Percentiles rank a stretch among this genome's conserved stretches.
Evolutionary conservation across 768 basidiomycete species (phyloP).

Genomic region (Phylloporus scabripes): DNA sequence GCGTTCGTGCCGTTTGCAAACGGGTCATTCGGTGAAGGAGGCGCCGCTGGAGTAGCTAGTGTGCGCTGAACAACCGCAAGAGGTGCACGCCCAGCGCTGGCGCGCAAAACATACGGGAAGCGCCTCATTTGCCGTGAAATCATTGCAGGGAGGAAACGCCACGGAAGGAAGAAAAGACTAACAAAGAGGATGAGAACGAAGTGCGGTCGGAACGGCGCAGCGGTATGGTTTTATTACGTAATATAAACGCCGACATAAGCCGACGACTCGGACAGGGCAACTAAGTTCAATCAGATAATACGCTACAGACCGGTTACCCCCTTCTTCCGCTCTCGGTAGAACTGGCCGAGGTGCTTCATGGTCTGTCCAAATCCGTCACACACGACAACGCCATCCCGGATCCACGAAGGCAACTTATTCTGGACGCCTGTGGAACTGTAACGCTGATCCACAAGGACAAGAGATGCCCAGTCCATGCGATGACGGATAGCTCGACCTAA

Average conservation of each 20-base stretch:
- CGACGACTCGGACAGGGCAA: neutral
- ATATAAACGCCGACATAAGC: constrained; percentile 12
- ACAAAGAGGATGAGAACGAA: neutral
- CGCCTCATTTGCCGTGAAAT: constrained; percentile 36
- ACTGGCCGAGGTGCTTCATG: constrained; percentile 60
- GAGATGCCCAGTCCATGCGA: constrained; percentile 83
- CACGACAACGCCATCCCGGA: constrained; percentile 54
- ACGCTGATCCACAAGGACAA: constrained; percentile 81
- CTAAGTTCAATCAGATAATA: neutral
- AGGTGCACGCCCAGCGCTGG: constrained; percentile 14
- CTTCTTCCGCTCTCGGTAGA: constrained; percentile 57
- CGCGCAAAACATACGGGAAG: constrained; percentile 28
- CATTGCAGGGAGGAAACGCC: constrained; percentile 21
- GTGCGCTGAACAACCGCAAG: constrained; percentile 25
- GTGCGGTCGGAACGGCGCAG: constrained; percentile 2
- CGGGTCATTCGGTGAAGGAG: constrained; percentile 72
- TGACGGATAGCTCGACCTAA: constrained; percentile 92
- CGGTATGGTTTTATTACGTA: constrained; percentile 11
- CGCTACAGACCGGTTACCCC: constrained; percentile 2
- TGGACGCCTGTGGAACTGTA: constrained; percentile 67
- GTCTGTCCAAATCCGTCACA: constrained; percentile 67
- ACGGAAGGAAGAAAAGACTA: neutral
- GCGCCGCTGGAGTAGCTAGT: constrained; percentile 44
- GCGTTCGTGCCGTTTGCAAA: constrained; percentile 95
- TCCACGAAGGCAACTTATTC: constrained; percentile 88